Evolutionary conservation across 805 yeast genomes (phyloP), one percentile per base, ranked within the genome.

Genomic region (Spencermartinsiella europaea): DNA sequence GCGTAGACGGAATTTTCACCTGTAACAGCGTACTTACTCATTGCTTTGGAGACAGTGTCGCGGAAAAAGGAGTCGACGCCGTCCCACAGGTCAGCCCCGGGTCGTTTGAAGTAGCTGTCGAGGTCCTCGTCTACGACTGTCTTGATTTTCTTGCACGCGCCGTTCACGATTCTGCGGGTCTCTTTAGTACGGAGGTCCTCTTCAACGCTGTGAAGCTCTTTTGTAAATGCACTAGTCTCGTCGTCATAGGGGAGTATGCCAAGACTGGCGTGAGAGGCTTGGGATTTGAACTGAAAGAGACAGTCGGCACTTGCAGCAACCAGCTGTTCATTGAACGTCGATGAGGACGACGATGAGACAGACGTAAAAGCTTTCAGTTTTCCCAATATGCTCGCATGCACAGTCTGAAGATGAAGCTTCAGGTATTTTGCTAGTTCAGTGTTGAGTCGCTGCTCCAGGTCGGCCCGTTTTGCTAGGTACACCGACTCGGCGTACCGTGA

Each of bases 401-500:
- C 20, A 10, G 22, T 22, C 15, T 25, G 34, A 8, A 80, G 54
- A 49, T 71, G 75, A 0, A 63, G 54, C 2, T 67, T 66, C 51
- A 76, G 73, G 4, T 82, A 60, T 19, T 70, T 71, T 33, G 61
- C 56, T 21, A 82, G 58, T 34, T 56, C 49, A 0, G 59, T 53
- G 53, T 79, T 76, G 38, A 89, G 67, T 46, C 74, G 75, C 7
- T 63, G 63, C 2, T 58, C 48, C 44, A 93, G 70, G 12, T 68
- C 71, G 0, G 51, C 55, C 47, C 83, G 74, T 60, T 83, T 83
- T 44, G 80, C 83, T 36, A 70, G 59, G 62, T 85, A 93, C 1
- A 90, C 95, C 2, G 74, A 49, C 34, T 70, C 64, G 43, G 79
- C 74, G 61, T 93, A 93, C 46, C 89, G 79, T 1, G 93, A 75